These are phyloP conservation scores for Elongisporangium senticosum DNA, from an alignment of 352 stramenopile species.

Conservation along the genomic window DNA sequence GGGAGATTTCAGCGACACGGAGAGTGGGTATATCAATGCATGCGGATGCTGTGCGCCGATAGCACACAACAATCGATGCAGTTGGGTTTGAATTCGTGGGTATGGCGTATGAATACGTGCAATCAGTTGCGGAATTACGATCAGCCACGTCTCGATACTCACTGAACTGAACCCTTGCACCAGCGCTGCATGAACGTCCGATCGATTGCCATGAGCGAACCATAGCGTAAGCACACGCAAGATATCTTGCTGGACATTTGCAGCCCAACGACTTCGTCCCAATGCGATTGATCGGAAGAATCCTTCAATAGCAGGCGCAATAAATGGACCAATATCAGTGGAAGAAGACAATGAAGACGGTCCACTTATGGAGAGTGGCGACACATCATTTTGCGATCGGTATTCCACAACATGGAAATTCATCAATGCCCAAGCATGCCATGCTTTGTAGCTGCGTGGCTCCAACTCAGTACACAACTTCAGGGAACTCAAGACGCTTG, in stretches of 20 bases:
- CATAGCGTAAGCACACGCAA: constrained; percentile 97
- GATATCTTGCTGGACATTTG: constrained; percentile 98
- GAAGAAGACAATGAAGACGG: constrained; percentile 14
- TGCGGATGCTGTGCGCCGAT: constrained; percentile 95
- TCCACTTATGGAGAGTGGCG: constrained; percentile 17
- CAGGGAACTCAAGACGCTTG: constrained; percentile 60
- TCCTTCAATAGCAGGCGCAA: constrained; percentile 69
- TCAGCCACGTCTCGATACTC: constrained; percentile 97
- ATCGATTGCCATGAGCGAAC: constrained; percentile 94
- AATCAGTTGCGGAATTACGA: constrained; percentile 97
- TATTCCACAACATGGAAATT: constrained; percentile 96
- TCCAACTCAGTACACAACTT: constrained; percentile 67
- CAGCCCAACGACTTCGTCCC: constrained; percentile 92
- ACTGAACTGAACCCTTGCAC: constrained; percentile 87
- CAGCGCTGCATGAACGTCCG: constrained; percentile 82
- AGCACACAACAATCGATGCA: constrained; percentile 86
- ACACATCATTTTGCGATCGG: constrained; percentile 42
- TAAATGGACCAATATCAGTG: constrained; percentile 40
- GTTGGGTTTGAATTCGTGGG: constrained; percentile 56
- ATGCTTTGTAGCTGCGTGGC: constrained; percentile 84
- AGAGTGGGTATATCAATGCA: constrained; percentile 97
- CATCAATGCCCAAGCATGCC: constrained; percentile 96
- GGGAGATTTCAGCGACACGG: constrained; percentile 94
- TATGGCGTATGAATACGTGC: constrained; percentile 80
- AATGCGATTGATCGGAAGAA: constrained; percentile 97